Evolutionary conservation across 1,284 basidiomycete genomes (phyloP).

Genomic region (Agroathelia rolfsii): DNA sequence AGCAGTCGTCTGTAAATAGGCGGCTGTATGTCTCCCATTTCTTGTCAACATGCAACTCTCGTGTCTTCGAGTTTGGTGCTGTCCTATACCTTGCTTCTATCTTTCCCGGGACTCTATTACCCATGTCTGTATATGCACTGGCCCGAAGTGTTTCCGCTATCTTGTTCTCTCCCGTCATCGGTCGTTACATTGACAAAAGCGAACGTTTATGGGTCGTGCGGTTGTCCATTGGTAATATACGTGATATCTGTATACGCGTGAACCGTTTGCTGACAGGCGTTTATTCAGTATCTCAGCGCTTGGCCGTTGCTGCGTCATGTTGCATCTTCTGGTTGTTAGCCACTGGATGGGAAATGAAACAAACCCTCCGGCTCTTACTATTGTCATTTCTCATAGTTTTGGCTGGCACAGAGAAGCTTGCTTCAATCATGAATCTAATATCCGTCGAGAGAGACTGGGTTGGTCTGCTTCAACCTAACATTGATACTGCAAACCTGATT

Average conservation of each 20-base stretch:
- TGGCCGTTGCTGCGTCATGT: constrained; percentile 12
- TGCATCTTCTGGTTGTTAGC: constrained; percentile 11
- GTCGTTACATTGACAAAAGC: constrained; percentile 14
- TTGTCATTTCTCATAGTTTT: constrained; percentile 8
- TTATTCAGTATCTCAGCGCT: constrained; percentile 10
- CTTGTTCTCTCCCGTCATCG: constrained; percentile 14
- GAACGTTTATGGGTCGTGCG: constrained; percentile 14
- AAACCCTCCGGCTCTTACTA: neutral
- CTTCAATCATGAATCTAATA: constrained; percentile 16
- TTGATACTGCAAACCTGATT: too few relatives aligned
- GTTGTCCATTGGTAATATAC: constrained; percentile 14
- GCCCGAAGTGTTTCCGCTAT: constrained; percentile 13
- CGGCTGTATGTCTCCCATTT: too few relatives aligned
- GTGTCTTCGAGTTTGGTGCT: too few relatives aligned
- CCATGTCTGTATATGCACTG: constrained; percentile 16
- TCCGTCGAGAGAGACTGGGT: constrained; percentile 18
- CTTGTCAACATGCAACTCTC: too few relatives aligned
- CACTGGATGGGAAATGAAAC: neutral
- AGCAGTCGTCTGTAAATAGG: too few relatives aligned
- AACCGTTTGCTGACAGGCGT: too few relatives aligned
- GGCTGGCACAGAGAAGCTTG: constrained; percentile 14
- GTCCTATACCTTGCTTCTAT: constrained; percentile 16
- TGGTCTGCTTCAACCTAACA: too few relatives aligned
- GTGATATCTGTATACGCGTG: too few relatives aligned
- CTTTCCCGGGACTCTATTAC: constrained; percentile 16